Evolutionary conservation across 2,329 filamentous ascomycete genomes (phyloP), one percentile per base, ranked within the genome.

Genomic region (Colletotrichum sidae): DNA sequence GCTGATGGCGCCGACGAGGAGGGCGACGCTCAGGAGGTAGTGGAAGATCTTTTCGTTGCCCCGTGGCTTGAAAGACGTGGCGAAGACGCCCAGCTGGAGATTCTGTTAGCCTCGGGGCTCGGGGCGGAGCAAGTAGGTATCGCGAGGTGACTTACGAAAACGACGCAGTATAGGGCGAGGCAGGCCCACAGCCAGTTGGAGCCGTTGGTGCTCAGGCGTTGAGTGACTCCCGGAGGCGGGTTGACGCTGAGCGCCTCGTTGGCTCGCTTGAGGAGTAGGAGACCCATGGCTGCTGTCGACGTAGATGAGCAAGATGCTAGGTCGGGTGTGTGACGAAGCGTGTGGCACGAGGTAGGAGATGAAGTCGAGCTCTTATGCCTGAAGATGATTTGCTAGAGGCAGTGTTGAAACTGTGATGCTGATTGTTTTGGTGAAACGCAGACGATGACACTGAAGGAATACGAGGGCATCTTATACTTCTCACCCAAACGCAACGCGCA

Each of bases 151-250:
- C 80, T 47, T 72, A 84, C 81, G 65, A 84, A 82, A n/a, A 78
- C 75, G 13, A 86, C 25, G 6, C 75, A 65, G 68, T 82, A 85
- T 70, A 87, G 56, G 60, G 84, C 82, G 6, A 80, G 81, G n/a
- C 84, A 82, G 38, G 84, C 78, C 80, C 81, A 87, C 11, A 87
- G 78, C 85, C 84, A 88, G 77, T 84, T 75, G 46, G 84, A 86
- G 59, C 84, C 85, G 60, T 82, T 74, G 1, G 73, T 74, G 1
- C 79, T 77, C 17, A 86, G 76, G 15, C 68, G 55, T 57, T 80
- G 73, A 45, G 75, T 71, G 15, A 77, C 74, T 8, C 80, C 80
- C 2, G 65, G 68, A 0, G 80, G 77, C 2, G 82, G 82, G 75
- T 87, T 84, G 73, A 79, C 71, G 39, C 75, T 67, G 42, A 87